phyloP scores from a whole-genome alignment of 2,329 filamentous ascomycete species.

The Teratosphaeria epicoccoides region DNA sequence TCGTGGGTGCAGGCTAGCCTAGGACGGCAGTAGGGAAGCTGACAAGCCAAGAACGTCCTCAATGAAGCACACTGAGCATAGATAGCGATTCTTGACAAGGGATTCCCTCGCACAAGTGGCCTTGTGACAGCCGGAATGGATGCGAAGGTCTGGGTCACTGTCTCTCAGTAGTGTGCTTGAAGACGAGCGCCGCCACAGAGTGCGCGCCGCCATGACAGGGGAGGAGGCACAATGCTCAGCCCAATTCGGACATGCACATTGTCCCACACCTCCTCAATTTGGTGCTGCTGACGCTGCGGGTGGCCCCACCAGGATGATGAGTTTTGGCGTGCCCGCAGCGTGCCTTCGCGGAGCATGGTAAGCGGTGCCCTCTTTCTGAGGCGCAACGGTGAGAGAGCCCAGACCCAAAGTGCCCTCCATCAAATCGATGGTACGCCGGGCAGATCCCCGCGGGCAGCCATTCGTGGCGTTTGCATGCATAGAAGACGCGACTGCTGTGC shows the following conservation, averaged over 20 bases:
- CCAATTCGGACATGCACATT: too few relatives aligned
- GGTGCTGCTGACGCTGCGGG: too few relatives aligned
- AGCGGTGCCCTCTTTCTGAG: neutral
- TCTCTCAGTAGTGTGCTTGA: neutral
- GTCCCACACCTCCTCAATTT: too few relatives aligned
- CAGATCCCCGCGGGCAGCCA: neutral
- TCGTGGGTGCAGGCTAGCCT: neutral
- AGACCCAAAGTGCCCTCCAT: neutral
- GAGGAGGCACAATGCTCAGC: too few relatives aligned
- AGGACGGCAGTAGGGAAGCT: neutral
- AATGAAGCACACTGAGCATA: too few relatives aligned
- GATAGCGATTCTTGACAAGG: too few relatives aligned
- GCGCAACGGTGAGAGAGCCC: neutral
- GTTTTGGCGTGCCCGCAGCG: neutral
- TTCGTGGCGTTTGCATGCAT: neutral
- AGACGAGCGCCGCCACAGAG: neutral
- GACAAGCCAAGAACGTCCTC: too few relatives aligned
- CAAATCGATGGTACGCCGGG: neutral
- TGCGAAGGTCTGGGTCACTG: too few relatives aligned
- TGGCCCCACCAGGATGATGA: too few relatives aligned
- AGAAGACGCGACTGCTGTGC: neutral
- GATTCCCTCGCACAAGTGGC: too few relatives aligned
- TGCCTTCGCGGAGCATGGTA: neutral
- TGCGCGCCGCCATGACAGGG: neutral
- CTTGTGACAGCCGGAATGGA: too few relatives aligned